Percentiles rank a stretch among this genome's conserved stretches.
These are phyloP conservation scores for Letharia lupina DNA, from an alignment of 495 filamentous ascomycete genomes.

Conservation along the genomic window DNA sequence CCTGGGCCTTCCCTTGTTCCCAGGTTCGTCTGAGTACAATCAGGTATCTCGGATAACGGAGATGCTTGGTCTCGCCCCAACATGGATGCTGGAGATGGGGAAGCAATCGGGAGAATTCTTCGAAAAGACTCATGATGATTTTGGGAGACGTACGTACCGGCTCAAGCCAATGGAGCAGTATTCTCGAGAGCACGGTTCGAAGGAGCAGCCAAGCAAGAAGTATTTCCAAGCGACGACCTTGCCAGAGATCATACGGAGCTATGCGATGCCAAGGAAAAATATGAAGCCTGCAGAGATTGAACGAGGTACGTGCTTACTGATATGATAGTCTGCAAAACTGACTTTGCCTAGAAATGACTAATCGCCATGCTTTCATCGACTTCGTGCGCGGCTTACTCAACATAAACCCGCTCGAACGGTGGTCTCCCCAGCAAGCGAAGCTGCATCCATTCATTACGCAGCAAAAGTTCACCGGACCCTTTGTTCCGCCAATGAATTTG, in stretches of 20 bases:
- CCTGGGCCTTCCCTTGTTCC: constrained; percentile 89
- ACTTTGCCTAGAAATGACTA: constrained; percentile 77
- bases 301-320: constrained; percentile 56
- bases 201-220: constrained; percentile 99
- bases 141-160: constrained; percentile 78
- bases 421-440: constrained; percentile 97
- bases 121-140: constrained; percentile 89
- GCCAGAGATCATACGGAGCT: constrained; percentile 93
- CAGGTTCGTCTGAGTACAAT: constrained; percentile 98
- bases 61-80: constrained; percentile 93
- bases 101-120: constrained; percentile 98
- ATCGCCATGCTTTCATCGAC: constrained; percentile 96
- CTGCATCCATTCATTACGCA: constrained; percentile 98
- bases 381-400: constrained; percentile 93
- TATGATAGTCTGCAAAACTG: constrained; percentile 19
- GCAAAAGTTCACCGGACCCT: constrained; percentile 90
- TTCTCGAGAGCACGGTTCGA: constrained; percentile 85
- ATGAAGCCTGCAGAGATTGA: constrained; percentile 98
- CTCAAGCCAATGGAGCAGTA: constrained; percentile 98
- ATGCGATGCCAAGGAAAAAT: constrained; percentile 96
- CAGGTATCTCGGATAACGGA: constrained; percentile 95
- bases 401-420: constrained; percentile 93
- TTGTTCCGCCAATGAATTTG: constrained; percentile 95
- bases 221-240: constrained; percentile 92
- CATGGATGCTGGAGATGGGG: constrained; percentile 99